phyloP scores from a whole-genome alignment of 805 yeast genomes.

The Wickerhamiella slavikovae region DNA sequence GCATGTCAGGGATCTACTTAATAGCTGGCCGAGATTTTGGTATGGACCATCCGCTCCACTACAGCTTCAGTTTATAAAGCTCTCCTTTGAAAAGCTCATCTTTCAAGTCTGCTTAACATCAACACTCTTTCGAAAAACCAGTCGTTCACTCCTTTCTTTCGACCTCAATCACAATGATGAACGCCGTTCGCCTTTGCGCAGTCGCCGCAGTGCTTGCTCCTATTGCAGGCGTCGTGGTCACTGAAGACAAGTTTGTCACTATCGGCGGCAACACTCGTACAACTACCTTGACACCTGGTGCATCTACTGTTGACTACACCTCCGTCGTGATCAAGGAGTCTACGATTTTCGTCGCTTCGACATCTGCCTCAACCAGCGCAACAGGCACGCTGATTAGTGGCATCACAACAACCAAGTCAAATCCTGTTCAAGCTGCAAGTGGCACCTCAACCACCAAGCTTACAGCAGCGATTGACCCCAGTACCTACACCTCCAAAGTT shows the following conservation, averaged over 20 bases:
- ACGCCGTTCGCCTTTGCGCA: conserved; percentile 1
- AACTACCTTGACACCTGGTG: conserved; percentile 5
- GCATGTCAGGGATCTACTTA: too few species aligned
- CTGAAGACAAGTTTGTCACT: conserved; percentile 2
- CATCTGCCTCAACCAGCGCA: conserved; percentile 16
- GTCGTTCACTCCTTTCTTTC: too few species aligned
- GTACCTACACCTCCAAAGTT: conserved; percentile 12
- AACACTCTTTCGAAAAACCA: too few species aligned
- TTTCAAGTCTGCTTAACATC: too few species aligned
- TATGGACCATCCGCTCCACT: too few species aligned
- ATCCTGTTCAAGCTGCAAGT: conserved; percentile 17
- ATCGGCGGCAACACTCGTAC: conserved; percentile 1
- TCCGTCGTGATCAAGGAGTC: conserved; percentile 13
- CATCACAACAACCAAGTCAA: conserved; percentile 13
- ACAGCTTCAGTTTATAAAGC: too few species aligned
- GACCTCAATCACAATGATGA: too few species aligned
- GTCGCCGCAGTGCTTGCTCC: too few species aligned
- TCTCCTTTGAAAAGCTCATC: too few species aligned
- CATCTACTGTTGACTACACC: conserved; percentile 6
- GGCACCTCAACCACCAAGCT: conserved; percentile 15
- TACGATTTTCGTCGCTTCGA: conserved; percentile 15
- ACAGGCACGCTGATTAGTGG: conserved; percentile 15
- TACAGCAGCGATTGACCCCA: conserved; percentile 15
- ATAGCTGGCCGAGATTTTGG: too few species aligned
- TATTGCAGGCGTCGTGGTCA: conserved; percentile 3